Conservation (phyloP, 2,329 filamentous ascomycete genomes). For the Arthrobotrys iridis region DNA sequence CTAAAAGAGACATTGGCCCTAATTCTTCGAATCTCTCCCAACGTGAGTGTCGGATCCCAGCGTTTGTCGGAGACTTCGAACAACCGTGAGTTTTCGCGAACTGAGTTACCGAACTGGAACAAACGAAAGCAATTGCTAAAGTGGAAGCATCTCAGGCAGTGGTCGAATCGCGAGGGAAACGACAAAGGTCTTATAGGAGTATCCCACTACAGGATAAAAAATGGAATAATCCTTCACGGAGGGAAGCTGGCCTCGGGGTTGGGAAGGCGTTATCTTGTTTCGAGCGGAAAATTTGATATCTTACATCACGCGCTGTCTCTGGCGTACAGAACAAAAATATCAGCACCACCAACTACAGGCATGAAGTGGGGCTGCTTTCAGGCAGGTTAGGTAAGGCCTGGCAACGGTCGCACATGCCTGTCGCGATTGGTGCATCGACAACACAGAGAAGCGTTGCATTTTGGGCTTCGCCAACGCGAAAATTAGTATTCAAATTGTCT, state of each 20-base stretch:
- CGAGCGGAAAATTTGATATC: not conserved
- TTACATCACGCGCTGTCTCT: not conserved
- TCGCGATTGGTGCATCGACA: not conserved
- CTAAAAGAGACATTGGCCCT: slow-evolving; percentile 36
- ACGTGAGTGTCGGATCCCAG: not conserved
- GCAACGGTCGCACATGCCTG: not conserved
- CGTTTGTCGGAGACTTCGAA: slow-evolving; percentile 15
- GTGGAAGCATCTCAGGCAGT: not conserved
- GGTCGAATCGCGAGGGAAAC: not conserved
- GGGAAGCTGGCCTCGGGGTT: too few species aligned
- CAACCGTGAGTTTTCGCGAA: slow-evolving; percentile 29
- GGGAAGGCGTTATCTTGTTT: not conserved
- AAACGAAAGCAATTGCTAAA: not conserved
- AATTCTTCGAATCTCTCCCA: not conserved
- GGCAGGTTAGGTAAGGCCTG: slow-evolving; percentile 9
- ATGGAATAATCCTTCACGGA: too few species aligned
- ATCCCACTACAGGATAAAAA: not conserved
- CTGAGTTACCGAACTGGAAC: slow-evolving; percentile 27
- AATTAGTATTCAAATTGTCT: not conserved
- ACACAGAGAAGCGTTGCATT: slow-evolving; percentile 12
- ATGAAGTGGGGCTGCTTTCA: slow-evolving; percentile 19
- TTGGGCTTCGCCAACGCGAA: not conserved
- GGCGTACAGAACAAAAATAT: not conserved
- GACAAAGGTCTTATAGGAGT: not conserved
- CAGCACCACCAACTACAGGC: not conserved